Evolutionary conservation across 2,329 filamentous ascomycete species (phyloP), one percentile per base, ranked within the genome.

Genomic region (Fusarium pseudograminearum): DNA sequence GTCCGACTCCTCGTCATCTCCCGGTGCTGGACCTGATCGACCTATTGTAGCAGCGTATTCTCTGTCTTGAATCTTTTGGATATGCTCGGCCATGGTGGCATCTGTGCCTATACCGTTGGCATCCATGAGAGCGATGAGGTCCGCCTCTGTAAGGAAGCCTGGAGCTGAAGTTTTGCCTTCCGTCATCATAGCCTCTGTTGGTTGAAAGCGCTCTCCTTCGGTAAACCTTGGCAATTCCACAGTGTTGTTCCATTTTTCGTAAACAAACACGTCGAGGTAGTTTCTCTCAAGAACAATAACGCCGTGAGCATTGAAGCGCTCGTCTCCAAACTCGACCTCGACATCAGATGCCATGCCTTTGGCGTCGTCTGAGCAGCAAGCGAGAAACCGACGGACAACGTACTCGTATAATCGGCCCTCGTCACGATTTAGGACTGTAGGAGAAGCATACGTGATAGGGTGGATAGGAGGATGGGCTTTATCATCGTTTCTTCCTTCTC

Each of bases 21-120:
- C 77, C 45, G 78, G 73, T 58, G 77, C 63, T 57, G 76, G 71
- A 34, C 79, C 77, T 68, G 78, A 76, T 73, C 76, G 85, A 76
- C 81, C 88, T 76, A 76, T 82, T 3, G 91, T 90, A 59, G 89
- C 88, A 51, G 94, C 95, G 76, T 99, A 99, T 73, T 94, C 86
- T 63, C 96, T 86, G 61, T 94, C 89, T 79, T 98, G 94, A 74
- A 99, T 97, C 80, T 95, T 99, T 62, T 93, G 90, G 75, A 99
- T 99, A 77, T 99, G 96, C 75, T 99, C 96, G 0, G 96, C 96
- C 96, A 99, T 99, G 2, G 96, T 99, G 9, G 96, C 96, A 81
- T 99, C 96, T 12, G 96, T 99, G 15, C 96, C 96, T 69, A 99
- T 99, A 4, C 96, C 96, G 77, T 99, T 99, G 45, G 93, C 94